phyloP scores from a whole-genome alignment of 805 yeast species.

The Kregervanrija fluxuum region DNA sequence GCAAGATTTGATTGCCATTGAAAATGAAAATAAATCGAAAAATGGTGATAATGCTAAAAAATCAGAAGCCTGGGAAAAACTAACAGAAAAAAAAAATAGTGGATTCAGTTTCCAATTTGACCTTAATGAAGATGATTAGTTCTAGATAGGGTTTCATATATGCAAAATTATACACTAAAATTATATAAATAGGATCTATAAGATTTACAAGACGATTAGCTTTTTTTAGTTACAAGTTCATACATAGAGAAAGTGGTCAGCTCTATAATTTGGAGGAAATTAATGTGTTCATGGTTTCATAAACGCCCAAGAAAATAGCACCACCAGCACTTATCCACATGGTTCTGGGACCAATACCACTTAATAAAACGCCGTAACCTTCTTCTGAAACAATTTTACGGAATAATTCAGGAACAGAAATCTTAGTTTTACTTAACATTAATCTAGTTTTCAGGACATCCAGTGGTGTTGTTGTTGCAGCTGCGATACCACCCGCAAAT shows the following conservation, averaged over 20 bases:
- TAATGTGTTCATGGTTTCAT: conserved; percentile 53
- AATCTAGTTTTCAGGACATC: conserved; percentile 78
- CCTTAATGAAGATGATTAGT: conserved; percentile 12
- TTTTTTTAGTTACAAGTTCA: background rate
- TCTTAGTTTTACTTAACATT: conserved; percentile 58
- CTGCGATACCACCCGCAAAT: conserved; percentile 75
- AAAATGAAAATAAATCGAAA: conserved; percentile 19
- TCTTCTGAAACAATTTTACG: conserved; percentile 56
- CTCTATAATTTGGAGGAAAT: too few relatives aligned
- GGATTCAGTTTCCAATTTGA: conserved; percentile 32
- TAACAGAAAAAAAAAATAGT: conserved; percentile 12
- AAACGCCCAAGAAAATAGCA: conserved; percentile 91
- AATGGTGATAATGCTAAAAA: conserved; percentile 23
- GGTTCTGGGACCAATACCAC: conserved; percentile 92
- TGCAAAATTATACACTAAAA: conserved; percentile 1
- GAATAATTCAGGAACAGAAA: conserved; percentile 42
- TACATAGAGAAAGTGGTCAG: conserved; percentile 7
- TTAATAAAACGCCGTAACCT: conserved; percentile 64
- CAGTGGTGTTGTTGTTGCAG: conserved; percentile 73
- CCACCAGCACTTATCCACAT: conserved; percentile 99
- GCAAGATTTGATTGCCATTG: conserved; percentile 27
- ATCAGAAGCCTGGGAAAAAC: conserved; percentile 48
- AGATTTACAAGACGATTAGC: background rate
- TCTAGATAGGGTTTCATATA: background rate
- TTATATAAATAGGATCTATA: background rate